Conservation (phyloP, 257 asterid genomes). For the Voacanga thouarsii region DNA sequence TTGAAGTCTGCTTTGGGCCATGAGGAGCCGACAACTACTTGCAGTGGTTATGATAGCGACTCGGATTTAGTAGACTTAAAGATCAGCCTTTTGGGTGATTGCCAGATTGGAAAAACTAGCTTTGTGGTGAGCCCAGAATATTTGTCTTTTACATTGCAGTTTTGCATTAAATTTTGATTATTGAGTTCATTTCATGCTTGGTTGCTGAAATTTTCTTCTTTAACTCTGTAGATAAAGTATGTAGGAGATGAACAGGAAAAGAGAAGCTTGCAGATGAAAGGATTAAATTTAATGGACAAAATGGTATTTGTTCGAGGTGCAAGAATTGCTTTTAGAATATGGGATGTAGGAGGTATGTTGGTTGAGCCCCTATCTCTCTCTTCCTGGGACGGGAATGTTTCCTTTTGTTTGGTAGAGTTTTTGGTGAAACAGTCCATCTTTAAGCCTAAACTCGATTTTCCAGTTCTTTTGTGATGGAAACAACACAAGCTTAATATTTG, state of each 20-base stretch:
- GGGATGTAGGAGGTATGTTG: constrained; percentile 88
- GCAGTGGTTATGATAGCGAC: constrained; percentile 41
- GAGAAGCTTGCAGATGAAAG: constrained; percentile 67
- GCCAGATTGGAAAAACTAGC: constrained; percentile 86
- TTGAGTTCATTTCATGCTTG: neutral
- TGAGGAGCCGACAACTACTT: constrained; percentile 6
- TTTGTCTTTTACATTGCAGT: neutral
- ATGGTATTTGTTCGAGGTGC: constrained; percentile 62
- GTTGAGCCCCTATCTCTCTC: neutral
- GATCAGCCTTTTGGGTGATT: constrained; percentile 83
- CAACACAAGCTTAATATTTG: neutral
- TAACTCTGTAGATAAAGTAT: constrained; percentile 54
- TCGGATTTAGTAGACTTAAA: constrained; percentile 85
- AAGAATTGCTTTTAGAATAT: constrained; percentile 69
- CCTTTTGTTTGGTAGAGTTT: constrained; percentile 6
- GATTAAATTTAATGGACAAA: constrained; percentile 75
- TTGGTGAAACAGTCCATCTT: constrained; percentile 13
- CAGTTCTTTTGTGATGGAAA: neutral
- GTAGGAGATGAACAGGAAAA: constrained; percentile 76
- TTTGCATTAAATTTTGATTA: neutral
- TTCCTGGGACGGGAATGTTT: neutral
- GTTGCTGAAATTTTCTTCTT: neutral
- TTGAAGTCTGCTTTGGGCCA: constrained; percentile 16
- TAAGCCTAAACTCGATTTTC: neutral
- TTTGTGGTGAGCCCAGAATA: constrained; percentile 54